Evolutionary conservation across 176 grass and related monocot species (phyloP).

Genomic region (Melocanna baccifera): DNA sequence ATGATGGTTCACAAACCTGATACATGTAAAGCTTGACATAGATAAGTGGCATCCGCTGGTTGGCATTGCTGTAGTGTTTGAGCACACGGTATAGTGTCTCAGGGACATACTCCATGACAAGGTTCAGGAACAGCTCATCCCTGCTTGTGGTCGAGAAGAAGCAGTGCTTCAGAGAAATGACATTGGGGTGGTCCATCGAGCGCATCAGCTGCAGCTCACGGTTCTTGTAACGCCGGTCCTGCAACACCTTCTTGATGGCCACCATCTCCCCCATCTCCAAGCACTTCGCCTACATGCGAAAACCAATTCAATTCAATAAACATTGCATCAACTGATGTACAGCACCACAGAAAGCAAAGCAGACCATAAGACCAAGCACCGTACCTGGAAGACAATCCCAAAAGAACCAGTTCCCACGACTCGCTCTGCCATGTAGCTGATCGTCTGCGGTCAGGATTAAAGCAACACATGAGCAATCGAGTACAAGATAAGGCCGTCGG

Average conservation of each 20-base stretch:
- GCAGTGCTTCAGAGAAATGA: slow-evolving; percentile 93
- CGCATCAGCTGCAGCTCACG: slow-evolving; percentile 97
- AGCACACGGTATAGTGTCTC: slow-evolving; percentile 88
- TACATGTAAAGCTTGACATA: slow-evolving; percentile 98
- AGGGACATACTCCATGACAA: slow-evolving; percentile 96
- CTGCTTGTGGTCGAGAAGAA: slow-evolving; percentile 88
- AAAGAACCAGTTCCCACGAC: slow-evolving; percentile 77
- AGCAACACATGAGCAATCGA: slow-evolving; percentile 6
- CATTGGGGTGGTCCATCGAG: slow-evolving; percentile 89
- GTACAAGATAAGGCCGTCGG: neutral
- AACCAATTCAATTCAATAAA: slow-evolving; percentile 2
- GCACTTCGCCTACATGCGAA: slow-evolving; percentile 70
- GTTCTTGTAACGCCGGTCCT: slow-evolving; percentile 91
- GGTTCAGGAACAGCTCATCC: slow-evolving; percentile 92
- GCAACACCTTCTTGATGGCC: slow-evolving; percentile 97
- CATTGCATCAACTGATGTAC: neutral
- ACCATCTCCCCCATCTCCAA: slow-evolving; percentile 84
- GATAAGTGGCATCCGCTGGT: slow-evolving; percentile 93
- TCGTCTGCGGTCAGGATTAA: slow-evolving; percentile 41
- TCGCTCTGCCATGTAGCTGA: slow-evolving; percentile 80
- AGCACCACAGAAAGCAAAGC: neutral
- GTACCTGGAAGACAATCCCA: slow-evolving; percentile 83
- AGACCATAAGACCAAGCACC: neutral
- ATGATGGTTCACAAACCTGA: slow-evolving; percentile 51
- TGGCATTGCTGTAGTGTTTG: slow-evolving; percentile 96